Evolutionary conservation across 768 basidiomycete species (phyloP).

Genomic region (Lyophyllum shimeji): DNA sequence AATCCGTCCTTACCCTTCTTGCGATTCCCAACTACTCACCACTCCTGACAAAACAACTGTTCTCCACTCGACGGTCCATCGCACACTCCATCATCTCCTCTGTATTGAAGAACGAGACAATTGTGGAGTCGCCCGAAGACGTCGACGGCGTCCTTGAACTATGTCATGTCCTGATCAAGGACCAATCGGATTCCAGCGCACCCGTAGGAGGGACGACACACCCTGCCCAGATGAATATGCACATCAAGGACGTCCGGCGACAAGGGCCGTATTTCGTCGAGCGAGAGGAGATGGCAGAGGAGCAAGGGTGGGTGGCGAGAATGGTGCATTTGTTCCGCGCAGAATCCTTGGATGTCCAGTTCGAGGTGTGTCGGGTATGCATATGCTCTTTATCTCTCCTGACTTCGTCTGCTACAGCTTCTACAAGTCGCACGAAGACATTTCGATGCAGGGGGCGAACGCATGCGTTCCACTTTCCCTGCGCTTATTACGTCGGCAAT

Average conservation of each 20-base stretch:
- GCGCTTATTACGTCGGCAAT: slow-evolving; percentile 92
- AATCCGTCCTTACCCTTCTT: slow-evolving; percentile 95
- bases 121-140: slow-evolving; percentile 91
- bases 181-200: slow-evolving; percentile 61
- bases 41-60: slow-evolving; percentile 82
- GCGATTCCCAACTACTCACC: slow-evolving; percentile 90
- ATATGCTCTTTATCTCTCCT: neutral
- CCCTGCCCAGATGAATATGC: slow-evolving; percentile 32
- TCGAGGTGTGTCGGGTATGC: slow-evolving; percentile 59
- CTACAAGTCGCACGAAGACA: slow-evolving; percentile 89
- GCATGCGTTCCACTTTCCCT: slow-evolving; percentile 97
- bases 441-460: slow-evolving; percentile 89
- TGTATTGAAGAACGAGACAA: slow-evolving; percentile 94
- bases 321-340: slow-evolving; percentile 96
- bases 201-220: slow-evolving; percentile 26
- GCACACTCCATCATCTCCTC: slow-evolving; percentile 94
- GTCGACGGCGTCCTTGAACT: slow-evolving; percentile 92
- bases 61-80: slow-evolving; percentile 86
- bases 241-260: slow-evolving; percentile 47
- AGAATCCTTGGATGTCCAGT: slow-evolving; percentile 85
- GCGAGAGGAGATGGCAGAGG: slow-evolving; percentile 92
- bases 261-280: slow-evolving; percentile 66
- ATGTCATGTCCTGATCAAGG: slow-evolving; percentile 89
- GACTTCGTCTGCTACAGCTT: slow-evolving; percentile 46
- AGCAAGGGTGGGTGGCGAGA: slow-evolving; percentile 97